Base-by-base conservation (phyloP, 345 rosid genomes). In the Lepidium africanum region DNA sequence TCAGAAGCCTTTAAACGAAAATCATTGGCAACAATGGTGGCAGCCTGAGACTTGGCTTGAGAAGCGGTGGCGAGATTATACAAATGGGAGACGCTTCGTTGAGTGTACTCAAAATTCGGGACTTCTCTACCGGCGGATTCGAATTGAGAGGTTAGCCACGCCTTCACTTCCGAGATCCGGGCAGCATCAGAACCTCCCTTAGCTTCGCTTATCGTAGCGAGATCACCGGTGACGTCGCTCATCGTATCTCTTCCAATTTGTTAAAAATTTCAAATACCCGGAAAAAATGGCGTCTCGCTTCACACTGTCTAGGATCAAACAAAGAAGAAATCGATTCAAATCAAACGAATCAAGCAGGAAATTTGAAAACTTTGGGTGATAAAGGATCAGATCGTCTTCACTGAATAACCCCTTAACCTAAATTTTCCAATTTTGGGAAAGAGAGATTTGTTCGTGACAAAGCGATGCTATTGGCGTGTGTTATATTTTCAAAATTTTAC, bases 1-100 rank as follows among this genome's bases (percentile, higher is more conserved):
- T 91, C 99, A 0, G 89, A 76, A 41, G 96, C 88, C 38, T 91
- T 94, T n/a, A 60, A 87, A 55, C 97, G 93, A 70, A 94, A 91
- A 83, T 94, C 99, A 37, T 84, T 82, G 42, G 96, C 96, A 52
- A 94, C 87, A 55, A 94, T 89, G 81, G 58, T 78, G 53, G 97
- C 91, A 38, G 99, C 89, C 55, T 91, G 86, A 9, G 95, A 80
- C 67, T 91, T 91, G 53, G 96, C 87, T 64, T 91, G 99, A 9
- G 97, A 94, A 15, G 80, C 80, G 30, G 90, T 76, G 39, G 96
- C 97, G 49, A 91, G 75, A 61, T 89, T 91, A 76, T 87, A 62
- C 72, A 94, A 37, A 79, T 91, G 86, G 16, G 91, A 71, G 6
- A 94, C 77, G 81, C 86, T 89, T 36, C 96, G 96, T 32, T 88